Evolutionary conservation across 148 eudicot genomes (phyloP), one percentile per base, ranked within the genome.

Genomic region (Rhododendron simsii): DNA sequence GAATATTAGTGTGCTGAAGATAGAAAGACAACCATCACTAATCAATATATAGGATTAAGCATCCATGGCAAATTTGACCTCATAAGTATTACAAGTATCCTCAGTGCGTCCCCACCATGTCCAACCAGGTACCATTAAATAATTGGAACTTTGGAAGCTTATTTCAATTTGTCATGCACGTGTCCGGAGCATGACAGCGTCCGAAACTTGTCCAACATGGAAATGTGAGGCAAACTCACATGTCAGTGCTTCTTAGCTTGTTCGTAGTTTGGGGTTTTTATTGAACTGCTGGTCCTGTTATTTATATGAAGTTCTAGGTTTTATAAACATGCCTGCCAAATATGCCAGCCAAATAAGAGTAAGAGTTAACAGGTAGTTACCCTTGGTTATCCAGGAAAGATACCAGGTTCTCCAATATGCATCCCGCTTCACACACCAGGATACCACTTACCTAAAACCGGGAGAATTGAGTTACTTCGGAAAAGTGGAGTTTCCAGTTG

Each of bases 401-500:
- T 85, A 94, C 91, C 84, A 96, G 93, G 87, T 96, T 95, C 88
- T 95, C 99, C 94, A 96, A 89, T 89, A 96, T 93, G 94, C 99
- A 96, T 89, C 99, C 99, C 73, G 98, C 99, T 93, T 95, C 99
- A 90, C 98, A 96, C 28, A 95, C 99, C 85, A 96, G 91, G 88
- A 96, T 88, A 84, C 99, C 99, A 85, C 99, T 93, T 83, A 91
- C 95, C 99, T 96, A 88, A 80, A 59, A 87, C 51, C 5, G 20
- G 21, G 84, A 75, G 20, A 78, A 83, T 28, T 84, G 7, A 57
- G 69, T 75, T 79, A 90, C 86, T 87, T 83, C 77, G 71, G 7
- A 76, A 33, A 37, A 65, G 30, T 33, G 2, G 47, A 48, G 23
- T 7, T 35, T 26, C 35, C 10, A 5, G 30, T 14, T 51, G 37